A percentile compares a stretch with the other conserved stretches of the same genome.
phyloP scores from a whole-genome alignment of 2,329 filamentous ascomycete genomes.

The Sporothrix pallida region DNA sequence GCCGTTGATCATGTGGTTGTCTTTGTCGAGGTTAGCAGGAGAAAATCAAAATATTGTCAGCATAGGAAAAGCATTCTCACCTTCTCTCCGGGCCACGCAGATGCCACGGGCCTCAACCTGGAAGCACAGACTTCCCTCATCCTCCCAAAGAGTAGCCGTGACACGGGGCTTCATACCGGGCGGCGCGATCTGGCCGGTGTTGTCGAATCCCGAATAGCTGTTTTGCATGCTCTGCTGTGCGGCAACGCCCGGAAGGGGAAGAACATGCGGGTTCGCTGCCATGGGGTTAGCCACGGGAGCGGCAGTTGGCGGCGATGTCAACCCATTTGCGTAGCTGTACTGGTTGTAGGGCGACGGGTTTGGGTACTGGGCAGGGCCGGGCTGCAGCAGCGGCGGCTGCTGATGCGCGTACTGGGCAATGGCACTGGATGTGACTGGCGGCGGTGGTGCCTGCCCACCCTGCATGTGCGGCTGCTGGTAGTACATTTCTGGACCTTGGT shows the following conservation, averaged over 20 bases:
- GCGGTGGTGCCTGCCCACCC: constrained; percentile 73
- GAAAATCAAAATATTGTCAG: not conserved
- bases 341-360: constrained; percentile 65
- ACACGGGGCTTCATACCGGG: constrained; percentile 96
- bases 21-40: constrained; percentile 56
- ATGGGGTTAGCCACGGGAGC: constrained; percentile 74
- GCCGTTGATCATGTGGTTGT: constrained; percentile 99
- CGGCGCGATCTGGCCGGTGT: constrained; percentile 89
- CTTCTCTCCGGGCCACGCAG: constrained; percentile 92
- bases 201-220: constrained; percentile 70
- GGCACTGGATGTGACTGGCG: constrained; percentile 74
- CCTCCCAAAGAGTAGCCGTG: constrained; percentile 96
- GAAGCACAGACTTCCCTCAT: constrained; percentile 96
- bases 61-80: constrained; percentile 53
- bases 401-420: constrained; percentile 79
- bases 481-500: constrained; percentile 84
- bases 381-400: constrained; percentile 76
- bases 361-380: constrained; percentile 71
- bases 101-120: constrained; percentile 96
- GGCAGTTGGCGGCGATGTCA: constrained; percentile 77
- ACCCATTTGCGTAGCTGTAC: constrained; percentile 77
- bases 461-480: constrained; percentile 79
- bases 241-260: constrained; percentile 70
- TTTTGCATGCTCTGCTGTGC: constrained; percentile 54
- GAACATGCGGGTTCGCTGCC: constrained; percentile 64